Evolutionary conservation across 805 yeast species (phyloP).

Genomic region (Ogataea ramenticola): DNA sequence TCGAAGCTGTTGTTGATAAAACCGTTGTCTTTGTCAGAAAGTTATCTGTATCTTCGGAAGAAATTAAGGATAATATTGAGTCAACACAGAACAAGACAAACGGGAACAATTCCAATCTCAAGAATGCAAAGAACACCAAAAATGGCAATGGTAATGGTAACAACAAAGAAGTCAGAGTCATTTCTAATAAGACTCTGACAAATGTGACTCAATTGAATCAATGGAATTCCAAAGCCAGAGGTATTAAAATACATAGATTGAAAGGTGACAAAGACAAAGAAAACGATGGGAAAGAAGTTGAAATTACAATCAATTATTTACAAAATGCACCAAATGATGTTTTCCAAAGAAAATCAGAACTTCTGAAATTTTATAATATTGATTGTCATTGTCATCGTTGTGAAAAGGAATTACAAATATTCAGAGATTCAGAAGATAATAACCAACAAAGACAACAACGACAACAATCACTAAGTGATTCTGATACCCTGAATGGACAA

Average conservation of each 20-base stretch:
- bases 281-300: neutral
- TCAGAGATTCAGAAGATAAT: neutral
- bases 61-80: too few species aligned
- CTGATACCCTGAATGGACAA: neutral
- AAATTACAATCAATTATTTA: conserved; percentile 1
- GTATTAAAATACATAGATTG: neutral
- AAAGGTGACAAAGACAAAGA: neutral
- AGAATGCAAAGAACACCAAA: neutral
- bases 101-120: too few species aligned
- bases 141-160: neutral
- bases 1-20: conserved; percentile 13
- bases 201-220: neutral
- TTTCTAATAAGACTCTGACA: neutral
- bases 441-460: neutral
- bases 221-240: conserved; percentile 2
- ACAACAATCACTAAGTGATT: neutral
- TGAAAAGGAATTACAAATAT: neutral
- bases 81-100: too few species aligned
- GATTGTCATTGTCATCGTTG: conserved; percentile 1
- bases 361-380: neutral
- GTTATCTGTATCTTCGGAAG: neutral
- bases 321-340: conserved; percentile 1
- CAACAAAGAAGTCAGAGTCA: too few species aligned
- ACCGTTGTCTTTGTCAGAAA: conserved; percentile 12
- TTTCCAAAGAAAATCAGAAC: neutral